A percentile compares a stretch with the other conserved stretches of the same genome.
Conservation (phyloP, 2,329 filamentous ascomycete species). For the Cordyceps fumosorosea region DNA sequence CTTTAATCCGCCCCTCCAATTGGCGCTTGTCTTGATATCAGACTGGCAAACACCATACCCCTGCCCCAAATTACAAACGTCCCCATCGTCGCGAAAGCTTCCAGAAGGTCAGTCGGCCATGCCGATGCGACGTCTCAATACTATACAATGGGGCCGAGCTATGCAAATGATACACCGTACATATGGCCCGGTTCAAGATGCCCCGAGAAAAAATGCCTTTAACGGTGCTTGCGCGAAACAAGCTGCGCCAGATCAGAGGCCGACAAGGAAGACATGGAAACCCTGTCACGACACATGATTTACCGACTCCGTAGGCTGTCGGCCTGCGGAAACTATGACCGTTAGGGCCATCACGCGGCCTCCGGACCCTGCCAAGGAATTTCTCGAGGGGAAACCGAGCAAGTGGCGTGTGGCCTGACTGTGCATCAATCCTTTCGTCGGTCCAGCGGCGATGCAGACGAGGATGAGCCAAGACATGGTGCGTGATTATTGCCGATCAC, state of each 20-base stretch:
- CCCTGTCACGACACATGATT: background rate
- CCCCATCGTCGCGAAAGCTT: background rate
- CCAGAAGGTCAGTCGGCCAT: slow-evolving; percentile 6
- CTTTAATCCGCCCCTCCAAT: background rate
- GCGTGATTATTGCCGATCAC: background rate
- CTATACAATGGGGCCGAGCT: background rate
- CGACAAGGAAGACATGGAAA: background rate
- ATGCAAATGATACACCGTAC: background rate
- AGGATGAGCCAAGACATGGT: background rate
- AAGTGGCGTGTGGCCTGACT: background rate
- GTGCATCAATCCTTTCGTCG: background rate
- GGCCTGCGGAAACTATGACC: background rate
- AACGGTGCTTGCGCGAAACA: background rate
- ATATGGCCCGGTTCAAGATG: background rate
- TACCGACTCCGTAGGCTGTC: background rate
- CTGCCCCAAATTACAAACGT: background rate
- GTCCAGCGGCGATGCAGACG: background rate
- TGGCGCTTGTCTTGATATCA: background rate
- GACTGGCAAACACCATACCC: background rate
- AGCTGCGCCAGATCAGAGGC: background rate
- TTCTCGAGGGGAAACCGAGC: background rate
- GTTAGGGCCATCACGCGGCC: background rate
- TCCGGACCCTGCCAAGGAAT: background rate
- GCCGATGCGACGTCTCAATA: slow-evolving; percentile 3
- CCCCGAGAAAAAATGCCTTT: background rate